phyloP scores from a whole-genome alignment of 352 stramenopile species.

The Pythium angustatum region DNA sequence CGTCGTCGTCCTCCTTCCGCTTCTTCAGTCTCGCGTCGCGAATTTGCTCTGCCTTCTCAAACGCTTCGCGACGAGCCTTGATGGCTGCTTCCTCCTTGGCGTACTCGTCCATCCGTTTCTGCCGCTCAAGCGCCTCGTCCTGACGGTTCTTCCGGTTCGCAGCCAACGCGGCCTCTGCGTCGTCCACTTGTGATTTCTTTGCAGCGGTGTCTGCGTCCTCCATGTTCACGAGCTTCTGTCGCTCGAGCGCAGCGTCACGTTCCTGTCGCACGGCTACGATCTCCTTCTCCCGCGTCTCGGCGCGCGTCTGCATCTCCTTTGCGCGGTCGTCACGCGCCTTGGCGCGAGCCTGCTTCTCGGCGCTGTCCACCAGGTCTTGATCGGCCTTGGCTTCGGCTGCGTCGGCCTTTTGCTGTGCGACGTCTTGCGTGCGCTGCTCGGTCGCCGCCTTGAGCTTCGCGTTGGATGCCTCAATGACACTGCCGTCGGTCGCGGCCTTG shows the following conservation, averaged over 20 bases:
- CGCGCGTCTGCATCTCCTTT: background rate
- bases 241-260: constrained; percentile 1
- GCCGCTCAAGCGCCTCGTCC: background rate
- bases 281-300: background rate
- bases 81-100: constrained; percentile 10
- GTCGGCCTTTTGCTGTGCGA: background rate
- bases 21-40: background rate
- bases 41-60: background rate
- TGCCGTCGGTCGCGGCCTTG: background rate
- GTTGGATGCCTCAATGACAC: background rate
- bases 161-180: background rate
- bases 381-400: background rate
- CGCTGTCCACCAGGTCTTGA: background rate
- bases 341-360: background rate
- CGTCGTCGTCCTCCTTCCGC: background rate
- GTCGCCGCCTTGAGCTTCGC: background rate
- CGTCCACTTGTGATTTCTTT: background rate
- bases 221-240: background rate
- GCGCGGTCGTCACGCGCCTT: background rate
- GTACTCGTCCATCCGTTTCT: constrained; percentile 2
- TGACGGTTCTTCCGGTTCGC: constrained; percentile 7
- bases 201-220: background rate
- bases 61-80: constrained; percentile 1
- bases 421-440: background rate
- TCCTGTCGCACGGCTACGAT: background rate